A percentile compares a stretch with the other conserved stretches of the same genome.
Evolutionary conservation across 1,139 yeast genomes (phyloP).

Genomic region (Spathaspora sp.): DNA sequence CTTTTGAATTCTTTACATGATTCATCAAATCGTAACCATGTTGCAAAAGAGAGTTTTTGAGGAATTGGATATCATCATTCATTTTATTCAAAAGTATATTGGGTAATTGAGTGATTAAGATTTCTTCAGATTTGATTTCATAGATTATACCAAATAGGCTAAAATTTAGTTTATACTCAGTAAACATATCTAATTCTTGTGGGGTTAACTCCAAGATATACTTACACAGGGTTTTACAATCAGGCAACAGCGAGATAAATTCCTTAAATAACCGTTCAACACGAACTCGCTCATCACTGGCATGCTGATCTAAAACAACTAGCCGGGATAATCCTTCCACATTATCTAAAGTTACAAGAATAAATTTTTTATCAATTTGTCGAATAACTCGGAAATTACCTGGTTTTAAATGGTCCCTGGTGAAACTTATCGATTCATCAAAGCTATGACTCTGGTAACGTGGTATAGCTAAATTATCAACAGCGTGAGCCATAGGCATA

Average conservation of each 20-base stretch:
- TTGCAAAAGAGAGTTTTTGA: constrained; percentile 38
- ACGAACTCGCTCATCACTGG: constrained; percentile 68
- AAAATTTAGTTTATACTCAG: constrained; percentile 29
- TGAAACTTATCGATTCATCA: constrained; percentile 5
- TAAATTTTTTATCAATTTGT: constrained; percentile 64
- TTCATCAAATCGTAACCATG: constrained; percentile 41
- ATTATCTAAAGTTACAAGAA: constrained; percentile 35
- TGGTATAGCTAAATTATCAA: background rate
- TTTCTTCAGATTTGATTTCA: constrained; percentile 6
- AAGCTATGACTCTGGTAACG: constrained; percentile 4
- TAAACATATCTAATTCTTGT: constrained; percentile 30
- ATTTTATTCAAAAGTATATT: constrained; percentile 29
- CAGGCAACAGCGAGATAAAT: constrained; percentile 18
- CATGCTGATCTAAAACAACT: constrained; percentile 69
- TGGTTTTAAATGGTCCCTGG: constrained; percentile 11
- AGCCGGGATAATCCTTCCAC: constrained; percentile 18
- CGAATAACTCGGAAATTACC: constrained; percentile 21
- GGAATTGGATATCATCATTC: constrained; percentile 21
- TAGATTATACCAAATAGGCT: constrained; percentile 35
- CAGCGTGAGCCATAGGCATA: background rate
- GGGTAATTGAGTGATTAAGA: constrained; percentile 41
- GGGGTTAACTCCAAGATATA: constrained; percentile 16
- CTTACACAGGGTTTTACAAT: constrained; percentile 2
- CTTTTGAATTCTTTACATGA: constrained; percentile 19
- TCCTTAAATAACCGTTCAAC: constrained; percentile 48